Evolutionary conservation across 2,329 filamentous ascomycete species (phyloP).

Genomic region (Pseudogymnoascus pannorum): DNA sequence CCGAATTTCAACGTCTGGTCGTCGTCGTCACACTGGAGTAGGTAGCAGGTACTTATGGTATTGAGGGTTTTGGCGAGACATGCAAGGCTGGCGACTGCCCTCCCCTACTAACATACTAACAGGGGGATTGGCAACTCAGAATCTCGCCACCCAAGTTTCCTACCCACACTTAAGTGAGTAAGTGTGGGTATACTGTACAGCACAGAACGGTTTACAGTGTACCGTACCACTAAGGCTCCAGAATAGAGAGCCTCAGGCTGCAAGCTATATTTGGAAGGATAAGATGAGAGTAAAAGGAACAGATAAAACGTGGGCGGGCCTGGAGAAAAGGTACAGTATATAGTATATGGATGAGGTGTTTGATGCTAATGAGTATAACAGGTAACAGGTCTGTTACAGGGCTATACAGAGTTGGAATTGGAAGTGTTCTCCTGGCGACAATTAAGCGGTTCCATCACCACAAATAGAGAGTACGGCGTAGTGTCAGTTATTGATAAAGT

Average conservation of each 20-base stretch:
- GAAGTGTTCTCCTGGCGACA: not conserved
- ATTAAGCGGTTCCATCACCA: not conserved
- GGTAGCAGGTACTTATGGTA: too few relatives aligned
- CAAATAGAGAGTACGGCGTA: not conserved
- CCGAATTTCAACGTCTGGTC: not conserved
- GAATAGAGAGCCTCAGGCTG: not conserved
- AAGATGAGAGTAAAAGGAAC: not conserved
- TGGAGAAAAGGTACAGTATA: too few relatives aligned
- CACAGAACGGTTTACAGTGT: too few relatives aligned
- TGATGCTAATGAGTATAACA: too few relatives aligned
- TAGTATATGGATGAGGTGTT: not conserved
- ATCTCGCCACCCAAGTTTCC: not conserved
- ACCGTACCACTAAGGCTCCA: too few relatives aligned
- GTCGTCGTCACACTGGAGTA: not conserved
- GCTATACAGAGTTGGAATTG: too few relatives aligned
- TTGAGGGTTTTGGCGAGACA: slow-evolving; percentile 2
- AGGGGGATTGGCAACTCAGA: not conserved
- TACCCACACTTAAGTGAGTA: too few relatives aligned
- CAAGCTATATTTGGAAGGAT: too few relatives aligned
- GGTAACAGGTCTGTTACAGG: too few relatives aligned
- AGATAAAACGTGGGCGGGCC: not conserved
- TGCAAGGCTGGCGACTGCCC: slow-evolving; percentile 4
- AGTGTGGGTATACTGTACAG: too few relatives aligned
- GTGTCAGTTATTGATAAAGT: not conserved
- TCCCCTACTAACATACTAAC: too few relatives aligned